Percentiles rank a stretch among this genome's conserved stretches.
Conservation (phyloP, 1,284 basidiomycete species). For the Agroathelia rolfsii region DNA sequence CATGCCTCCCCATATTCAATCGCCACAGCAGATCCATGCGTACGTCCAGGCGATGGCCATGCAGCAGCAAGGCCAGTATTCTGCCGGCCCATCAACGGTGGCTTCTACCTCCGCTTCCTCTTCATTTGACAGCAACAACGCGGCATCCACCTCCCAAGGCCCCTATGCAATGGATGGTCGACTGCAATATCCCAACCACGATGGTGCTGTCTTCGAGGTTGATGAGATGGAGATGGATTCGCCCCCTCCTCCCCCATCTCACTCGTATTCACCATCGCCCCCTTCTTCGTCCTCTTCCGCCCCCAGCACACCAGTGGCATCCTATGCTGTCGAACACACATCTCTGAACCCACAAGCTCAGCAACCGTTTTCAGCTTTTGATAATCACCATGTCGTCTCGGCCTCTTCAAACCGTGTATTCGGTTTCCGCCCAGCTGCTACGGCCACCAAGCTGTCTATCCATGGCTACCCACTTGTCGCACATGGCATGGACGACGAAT, state of each 20-base stretch:
- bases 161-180: slow-evolving; percentile 14
- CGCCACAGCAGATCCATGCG: slow-evolving; percentile 31
- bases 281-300: slow-evolving; percentile 35
- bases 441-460: too few species aligned
- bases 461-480: slow-evolving; percentile 62
- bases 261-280: slow-evolving; percentile 31
- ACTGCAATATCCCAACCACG: slow-evolving; percentile 16
- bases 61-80: slow-evolving; percentile 19
- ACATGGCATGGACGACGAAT: slow-evolving; percentile 83
- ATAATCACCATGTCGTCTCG: slow-evolving; percentile 8
- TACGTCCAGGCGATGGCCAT: slow-evolving; percentile 32
- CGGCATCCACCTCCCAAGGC: slow-evolving; percentile 16
- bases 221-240: slow-evolving; percentile 76
- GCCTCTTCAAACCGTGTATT: too few species aligned
- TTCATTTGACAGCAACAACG: slow-evolving; percentile 13
- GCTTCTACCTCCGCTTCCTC: slow-evolving; percentile 10
- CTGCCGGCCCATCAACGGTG: slow-evolving; percentile 10
- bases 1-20: slow-evolving; percentile 43
- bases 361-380: slow-evolving; percentile 12
- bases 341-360: slow-evolving; percentile 13
- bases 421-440: too few species aligned
- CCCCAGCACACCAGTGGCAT: slow-evolving; percentile 26
- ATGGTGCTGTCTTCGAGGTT: slow-evolving; percentile 46
- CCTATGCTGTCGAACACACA: slow-evolving; percentile 12
- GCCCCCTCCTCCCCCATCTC: slow-evolving; percentile 18